Percentiles rank a stretch among this genome's conserved stretches.
These are phyloP conservation scores for Vitis rupestris DNA, from an alignment of 164 flowering plant genomes.

Conservation along the genomic window DNA sequence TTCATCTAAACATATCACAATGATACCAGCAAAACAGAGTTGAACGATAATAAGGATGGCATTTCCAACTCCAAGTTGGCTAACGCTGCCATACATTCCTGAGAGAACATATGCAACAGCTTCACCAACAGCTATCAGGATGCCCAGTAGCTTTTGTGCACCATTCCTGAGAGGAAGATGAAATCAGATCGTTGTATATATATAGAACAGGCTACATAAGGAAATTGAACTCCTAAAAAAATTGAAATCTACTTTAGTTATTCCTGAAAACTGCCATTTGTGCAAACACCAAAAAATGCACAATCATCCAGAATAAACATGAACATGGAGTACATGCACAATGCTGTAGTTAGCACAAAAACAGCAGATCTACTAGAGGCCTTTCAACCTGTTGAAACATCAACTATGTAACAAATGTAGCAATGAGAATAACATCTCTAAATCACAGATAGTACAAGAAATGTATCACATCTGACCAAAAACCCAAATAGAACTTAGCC, in stretches of 20 bases:
- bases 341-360: too few species aligned
- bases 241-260: too few species aligned
- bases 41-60: conserved; percentile 63
- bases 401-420: too few species aligned
- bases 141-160: conserved; percentile 68
- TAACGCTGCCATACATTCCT: conserved; percentile 73
- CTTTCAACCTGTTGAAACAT: too few species aligned
- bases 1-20: conserved; percentile 69
- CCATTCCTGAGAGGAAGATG: conserved; percentile 47
- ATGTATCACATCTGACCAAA: neutral
- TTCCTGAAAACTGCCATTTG: too few species aligned
- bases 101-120: conserved; percentile 75
- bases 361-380: too few species aligned
- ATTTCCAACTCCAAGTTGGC: conserved; percentile 74
- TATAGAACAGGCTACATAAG: neutral
- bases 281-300: too few species aligned
- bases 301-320: too few species aligned
- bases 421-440: too few species aligned
- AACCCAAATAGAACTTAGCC: neutral
- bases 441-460: neutral
- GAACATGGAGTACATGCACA: too few species aligned
- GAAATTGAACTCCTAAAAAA: neutral
- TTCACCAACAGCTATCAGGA: conserved; percentile 62
- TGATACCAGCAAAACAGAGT: conserved; percentile 71
- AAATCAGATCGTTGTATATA: neutral